Evolutionary conservation across 257 asterid species (phyloP).

Genomic region (Mentha longifolia): DNA sequence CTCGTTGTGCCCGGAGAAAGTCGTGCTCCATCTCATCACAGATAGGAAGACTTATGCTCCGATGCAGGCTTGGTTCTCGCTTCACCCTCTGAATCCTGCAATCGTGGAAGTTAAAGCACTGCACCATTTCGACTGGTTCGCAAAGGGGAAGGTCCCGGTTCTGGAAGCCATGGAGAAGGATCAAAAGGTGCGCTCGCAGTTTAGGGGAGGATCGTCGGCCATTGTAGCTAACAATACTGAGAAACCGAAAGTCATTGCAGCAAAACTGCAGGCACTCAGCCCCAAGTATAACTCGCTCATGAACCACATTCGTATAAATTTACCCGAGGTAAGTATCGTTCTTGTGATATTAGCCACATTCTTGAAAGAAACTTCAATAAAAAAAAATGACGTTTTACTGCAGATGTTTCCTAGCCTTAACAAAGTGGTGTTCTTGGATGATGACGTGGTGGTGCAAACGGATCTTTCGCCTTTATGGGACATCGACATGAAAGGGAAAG

Average conservation of each 20-base stretch:
- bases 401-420: conserved; percentile 89
- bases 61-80: conserved; percentile 98
- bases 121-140: conserved; percentile 95
- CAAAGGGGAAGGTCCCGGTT: conserved; percentile 91
- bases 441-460: conserved; percentile 87
- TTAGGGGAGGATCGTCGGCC: conserved; percentile 92
- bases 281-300: conserved; percentile 89
- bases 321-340: conserved; percentile 76
- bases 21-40: conserved; percentile 81
- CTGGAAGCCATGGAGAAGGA: conserved; percentile 99
- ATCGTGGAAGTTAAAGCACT: conserved; percentile 83
- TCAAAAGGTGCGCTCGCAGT: conserved; percentile 73
- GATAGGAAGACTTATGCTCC: conserved; percentile 87
- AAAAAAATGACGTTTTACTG: conserved; percentile 31
- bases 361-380: background rate
- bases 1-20: conserved; percentile 64
- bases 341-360: background rate
- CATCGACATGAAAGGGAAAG: conserved; percentile 86
- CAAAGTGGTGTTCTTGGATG: conserved; percentile 90
- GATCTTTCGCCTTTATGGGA: conserved; percentile 96
- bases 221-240: conserved; percentile 85
- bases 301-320: conserved; percentile 93
- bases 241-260: conserved; percentile 78
- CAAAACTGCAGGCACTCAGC: conserved; percentile 92
- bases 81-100: conserved; percentile 78